phyloP scores from a whole-genome alignment of 2,329 filamentous ascomycete genomes.

The Colletotrichum sp. region DNA sequence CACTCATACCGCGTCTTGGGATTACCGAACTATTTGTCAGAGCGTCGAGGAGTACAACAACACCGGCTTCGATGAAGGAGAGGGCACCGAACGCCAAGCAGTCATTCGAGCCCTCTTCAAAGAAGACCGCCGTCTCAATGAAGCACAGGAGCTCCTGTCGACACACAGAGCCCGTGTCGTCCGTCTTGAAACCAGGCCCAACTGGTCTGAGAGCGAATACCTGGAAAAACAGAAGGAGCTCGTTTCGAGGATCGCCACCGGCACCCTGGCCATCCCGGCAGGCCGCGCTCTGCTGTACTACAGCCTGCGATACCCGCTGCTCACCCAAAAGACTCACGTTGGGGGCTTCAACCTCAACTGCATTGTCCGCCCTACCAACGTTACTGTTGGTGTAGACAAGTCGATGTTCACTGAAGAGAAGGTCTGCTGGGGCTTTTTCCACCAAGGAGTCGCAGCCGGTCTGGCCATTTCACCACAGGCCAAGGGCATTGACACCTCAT shows the following conservation, averaged over 20 bases:
- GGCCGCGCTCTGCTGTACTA: conserved; percentile 90
- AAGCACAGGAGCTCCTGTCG: conserved; percentile 85
- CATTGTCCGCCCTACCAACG: conserved; percentile 88
- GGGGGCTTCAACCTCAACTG: conserved; percentile 92
- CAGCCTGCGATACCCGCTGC: conserved; percentile 81
- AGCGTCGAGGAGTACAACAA: conserved; percentile 63
- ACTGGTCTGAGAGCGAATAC: conserved; percentile 85
- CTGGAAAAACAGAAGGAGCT: conserved; percentile 92
- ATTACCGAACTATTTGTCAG: conserved; percentile 80
- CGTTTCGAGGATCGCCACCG: conserved; percentile 82
- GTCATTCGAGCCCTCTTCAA: conserved; percentile 88
- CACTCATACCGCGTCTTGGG: conserved; percentile 71
- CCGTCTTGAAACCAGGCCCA: conserved; percentile 75
- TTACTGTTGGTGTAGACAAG: conserved; percentile 92
- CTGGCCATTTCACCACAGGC: conserved; percentile 88
- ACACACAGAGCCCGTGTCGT: conserved; percentile 81
- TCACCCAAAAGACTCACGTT: conserved; percentile 91
- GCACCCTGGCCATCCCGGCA: conserved; percentile 86
- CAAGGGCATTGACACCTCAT: conserved; percentile 95
- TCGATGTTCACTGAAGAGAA: conserved; percentile 90
- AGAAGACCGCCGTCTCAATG: conserved; percentile 87
- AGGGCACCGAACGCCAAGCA: conserved; percentile 81
- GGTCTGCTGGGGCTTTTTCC: conserved; percentile 98
- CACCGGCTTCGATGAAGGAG: conserved; percentile 75
- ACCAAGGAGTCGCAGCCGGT: conserved; percentile 92